Conservation (phyloP, 306 rosid genomes). For the Calophaca sinica region DNA sequence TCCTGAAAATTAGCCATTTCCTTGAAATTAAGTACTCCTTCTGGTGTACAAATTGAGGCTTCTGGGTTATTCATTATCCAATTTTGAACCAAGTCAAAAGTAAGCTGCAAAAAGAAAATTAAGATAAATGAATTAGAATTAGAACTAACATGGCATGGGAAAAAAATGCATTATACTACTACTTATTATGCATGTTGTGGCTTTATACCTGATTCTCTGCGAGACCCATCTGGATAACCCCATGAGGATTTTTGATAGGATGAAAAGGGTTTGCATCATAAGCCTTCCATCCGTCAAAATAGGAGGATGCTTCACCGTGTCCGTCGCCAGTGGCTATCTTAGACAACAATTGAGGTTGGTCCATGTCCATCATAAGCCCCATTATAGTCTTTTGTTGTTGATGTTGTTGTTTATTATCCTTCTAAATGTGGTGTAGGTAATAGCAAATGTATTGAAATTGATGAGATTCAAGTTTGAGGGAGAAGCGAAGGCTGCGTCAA, state of each 20-base stretch:
- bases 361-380: conserved; percentile 32
- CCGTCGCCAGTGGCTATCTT: conserved; percentile 80
- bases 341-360: conserved; percentile 62
- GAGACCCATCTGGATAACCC: conserved; percentile 95
- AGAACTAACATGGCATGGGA: not conserved
- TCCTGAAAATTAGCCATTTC: conserved; percentile 80
- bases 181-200: no score
- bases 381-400: not conserved
- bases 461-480: conserved; percentile 25
- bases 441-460: not conserved
- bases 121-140: not conserved
- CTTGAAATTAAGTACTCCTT: conserved; percentile 67
- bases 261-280: conserved; percentile 74
- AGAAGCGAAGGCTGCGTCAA: not conserved
- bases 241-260: conserved; percentile 59
- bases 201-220: conserved; percentile 83
- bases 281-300: conserved; percentile 95
- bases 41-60: conserved; percentile 83
- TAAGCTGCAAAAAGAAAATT: conserved; percentile 57
- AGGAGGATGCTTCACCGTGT: conserved; percentile 74
- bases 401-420: not conserved
- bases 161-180: not conserved
- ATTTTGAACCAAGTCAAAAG: conserved; percentile 66
- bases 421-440: no score
- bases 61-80: conserved; percentile 73